Conservation (phyloP, 2,329 filamentous ascomycete genomes). For the Cladobotryum mycophilum region DNA sequence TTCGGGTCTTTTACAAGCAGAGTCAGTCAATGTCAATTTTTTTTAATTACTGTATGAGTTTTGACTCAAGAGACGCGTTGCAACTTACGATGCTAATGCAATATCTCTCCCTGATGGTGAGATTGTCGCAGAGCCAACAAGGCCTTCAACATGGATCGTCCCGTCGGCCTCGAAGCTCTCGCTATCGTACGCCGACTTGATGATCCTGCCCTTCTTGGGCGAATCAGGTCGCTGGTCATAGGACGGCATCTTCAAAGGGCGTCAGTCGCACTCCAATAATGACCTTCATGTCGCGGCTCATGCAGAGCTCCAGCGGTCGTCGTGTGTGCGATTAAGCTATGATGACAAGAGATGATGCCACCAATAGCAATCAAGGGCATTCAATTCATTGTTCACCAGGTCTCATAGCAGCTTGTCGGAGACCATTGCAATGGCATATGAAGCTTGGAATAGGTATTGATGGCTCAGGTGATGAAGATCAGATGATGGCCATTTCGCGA, state of each 20-base stretch:
- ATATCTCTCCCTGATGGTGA: constrained; percentile 87
- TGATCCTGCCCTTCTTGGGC: constrained; percentile 51
- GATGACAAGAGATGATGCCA: background rate
- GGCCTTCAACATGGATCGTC: constrained; percentile 73
- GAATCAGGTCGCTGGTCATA: constrained; percentile 40
- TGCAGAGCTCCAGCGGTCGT: background rate
- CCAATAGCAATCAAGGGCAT: background rate
- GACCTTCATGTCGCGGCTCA: constrained; percentile 15
- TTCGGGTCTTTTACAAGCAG: constrained; percentile 54
- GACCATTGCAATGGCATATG: background rate
- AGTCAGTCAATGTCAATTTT: background rate
- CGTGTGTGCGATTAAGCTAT: background rate
- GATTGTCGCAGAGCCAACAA: constrained; percentile 85
- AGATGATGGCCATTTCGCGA: too few relatives aligned
- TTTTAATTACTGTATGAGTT: background rate
- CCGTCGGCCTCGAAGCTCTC: constrained; percentile 81
- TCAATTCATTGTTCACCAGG: constrained; percentile 1
- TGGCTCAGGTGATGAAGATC: too few relatives aligned
- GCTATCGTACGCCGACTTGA: constrained; percentile 72
- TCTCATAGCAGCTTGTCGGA: background rate
- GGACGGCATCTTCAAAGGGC: constrained; percentile 39
- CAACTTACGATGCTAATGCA: constrained; percentile 68
- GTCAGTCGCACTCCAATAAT: constrained; percentile 14
- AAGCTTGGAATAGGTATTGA: too few relatives aligned
- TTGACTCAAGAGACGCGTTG: background rate